Evolutionary conservation across 345 rosid genomes (phyloP).

Genomic region (Brassica rapa): DNA sequence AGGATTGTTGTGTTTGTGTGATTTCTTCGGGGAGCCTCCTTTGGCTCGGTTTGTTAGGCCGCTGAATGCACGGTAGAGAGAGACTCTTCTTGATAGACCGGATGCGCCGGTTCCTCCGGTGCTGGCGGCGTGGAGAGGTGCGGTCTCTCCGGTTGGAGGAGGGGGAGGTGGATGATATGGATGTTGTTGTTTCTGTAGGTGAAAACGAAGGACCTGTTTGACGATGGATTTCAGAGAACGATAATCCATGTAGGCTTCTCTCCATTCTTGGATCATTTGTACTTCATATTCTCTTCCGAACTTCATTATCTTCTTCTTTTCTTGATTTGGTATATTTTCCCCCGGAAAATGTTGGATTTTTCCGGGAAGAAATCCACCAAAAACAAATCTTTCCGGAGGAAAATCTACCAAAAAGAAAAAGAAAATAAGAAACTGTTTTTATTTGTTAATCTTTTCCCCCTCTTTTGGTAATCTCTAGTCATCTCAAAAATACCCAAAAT

Average conservation of each 20-base stretch:
- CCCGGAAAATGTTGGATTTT: constrained; percentile 11
- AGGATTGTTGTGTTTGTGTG: constrained; percentile 29
- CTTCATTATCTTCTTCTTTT: constrained; percentile 70
- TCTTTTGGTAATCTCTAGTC: not conserved
- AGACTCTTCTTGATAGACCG: constrained; percentile 31
- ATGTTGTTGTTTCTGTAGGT: constrained; percentile 25
- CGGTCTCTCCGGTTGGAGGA: constrained; percentile 14
- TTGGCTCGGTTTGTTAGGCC: constrained; percentile 51
- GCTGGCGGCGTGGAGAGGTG: not conserved
- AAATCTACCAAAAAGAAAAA: constrained; percentile 5
- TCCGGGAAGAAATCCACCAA: constrained; percentile 15
- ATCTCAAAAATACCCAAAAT: not conserved
- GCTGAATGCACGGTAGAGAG: constrained; percentile 73
- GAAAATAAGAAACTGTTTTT: not conserved
- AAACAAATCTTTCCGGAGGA: constrained; percentile 8
- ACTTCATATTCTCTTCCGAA: constrained; percentile 73
- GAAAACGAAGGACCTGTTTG: constrained; percentile 47
- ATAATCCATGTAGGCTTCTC: constrained; percentile 83
- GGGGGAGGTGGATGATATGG: constrained; percentile 16
- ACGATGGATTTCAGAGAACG: constrained; percentile 53
- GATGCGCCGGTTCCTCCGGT: not conserved
- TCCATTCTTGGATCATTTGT: constrained; percentile 88
- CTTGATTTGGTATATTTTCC: not conserved
- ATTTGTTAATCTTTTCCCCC: not conserved
- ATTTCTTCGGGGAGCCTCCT: constrained; percentile 35